Evolutionary conservation across 2,329 filamentous ascomycete genomes (phyloP), one percentile per base, ranked within the genome.

Genomic region (Moelleriella libera): DNA sequence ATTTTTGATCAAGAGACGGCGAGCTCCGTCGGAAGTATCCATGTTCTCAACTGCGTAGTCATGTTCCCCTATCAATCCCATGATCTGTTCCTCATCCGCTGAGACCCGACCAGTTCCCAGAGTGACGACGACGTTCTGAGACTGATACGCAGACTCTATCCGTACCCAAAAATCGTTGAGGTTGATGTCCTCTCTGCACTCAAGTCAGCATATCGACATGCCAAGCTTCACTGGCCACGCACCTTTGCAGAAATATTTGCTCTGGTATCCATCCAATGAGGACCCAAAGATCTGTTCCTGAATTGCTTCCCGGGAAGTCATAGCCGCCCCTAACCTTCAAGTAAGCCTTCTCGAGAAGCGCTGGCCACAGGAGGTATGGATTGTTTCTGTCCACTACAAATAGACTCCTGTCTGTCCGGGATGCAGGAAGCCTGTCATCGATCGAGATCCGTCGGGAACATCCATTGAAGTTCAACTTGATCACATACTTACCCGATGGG

Each of bases 261-360:
- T 98, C 89, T 0, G 92, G 92, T 45, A 98, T 88, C 92, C 92
- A 98, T 31, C 92, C 90, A 0, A 85, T 94, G 47, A 98, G 66
- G 1, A 94, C 83, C 79, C 87, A 94, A 4, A 98, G 68, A 63
- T 98, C 92, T 2, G 90, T 97, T 9, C 88, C 89, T 1, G 90
- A 97, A 62, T 97, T 97, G 58, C 92, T 97, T 6, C 92, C 92
- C 0, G 92, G 90, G 54, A 98, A 98, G 59, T 98, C 89, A 61
- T 98, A 98, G 34, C 92, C 92, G 30, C 92, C 92, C 48, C 90
- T 79, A 9, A 97, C 80, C 68, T 97, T 98, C 1, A 98, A 70
- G 56, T 98, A 98, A 0, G 92, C 92, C 60, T 98, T 98, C 61
- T 98, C 92, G 12, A 97, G 69, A 5, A 98, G 71, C 2, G 90